Base-by-base conservation (phyloP, 1,284 basidiomycete genomes). In the Xerocomus minutiporus region DNA sequence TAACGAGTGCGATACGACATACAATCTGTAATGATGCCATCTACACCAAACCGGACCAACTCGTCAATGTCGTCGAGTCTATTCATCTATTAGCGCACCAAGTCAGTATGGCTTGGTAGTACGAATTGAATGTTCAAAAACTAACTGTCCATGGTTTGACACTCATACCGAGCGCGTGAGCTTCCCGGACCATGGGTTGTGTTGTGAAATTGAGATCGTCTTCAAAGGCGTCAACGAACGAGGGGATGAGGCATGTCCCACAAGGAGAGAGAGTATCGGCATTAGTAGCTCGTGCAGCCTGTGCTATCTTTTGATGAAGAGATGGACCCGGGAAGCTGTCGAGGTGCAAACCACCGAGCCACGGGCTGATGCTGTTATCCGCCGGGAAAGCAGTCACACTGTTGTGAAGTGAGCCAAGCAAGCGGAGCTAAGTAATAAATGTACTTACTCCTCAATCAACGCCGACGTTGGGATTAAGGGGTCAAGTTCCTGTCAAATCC, bases 131-230 rank as follows among this genome's bases (percentile, higher is more conserved):
- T 17, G 51, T 25, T 28, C 17, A 26, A 49, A 17, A 34, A 73
- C 82, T 62, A 57, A 88, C 84, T 15, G 87, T 91, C 81, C 83
- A 91, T 5, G 86, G 84, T 57, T 82, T 81, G 47, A 91, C 83
- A 13, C 65, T 57, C 62, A 91, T 64, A 2, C 82, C 83, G 17
- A 87, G 73, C 36, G 73, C 59, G 62, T 88, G 86, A 0, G 88
- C 83, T 51, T 76, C 74, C 40, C 79, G 73, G 32, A 91, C 75
- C 87, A 91, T 88, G 26, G 75, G 76, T 60, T 75, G 70, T 3
- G 84, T 88, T 4, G 81, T 82, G 62, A 91, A 88, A 2, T 80
- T 65, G 59, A 76, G 83, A 1, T 75, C 80, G 0, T 68, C 61
- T 48, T 73, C 67, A 35, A 58, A 63, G 12, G 73, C 51, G 12